These are phyloP conservation scores for Tulasnella sp. DNA, from an alignment of 768 basidiomycete species.

Conservation along the genomic window DNA sequence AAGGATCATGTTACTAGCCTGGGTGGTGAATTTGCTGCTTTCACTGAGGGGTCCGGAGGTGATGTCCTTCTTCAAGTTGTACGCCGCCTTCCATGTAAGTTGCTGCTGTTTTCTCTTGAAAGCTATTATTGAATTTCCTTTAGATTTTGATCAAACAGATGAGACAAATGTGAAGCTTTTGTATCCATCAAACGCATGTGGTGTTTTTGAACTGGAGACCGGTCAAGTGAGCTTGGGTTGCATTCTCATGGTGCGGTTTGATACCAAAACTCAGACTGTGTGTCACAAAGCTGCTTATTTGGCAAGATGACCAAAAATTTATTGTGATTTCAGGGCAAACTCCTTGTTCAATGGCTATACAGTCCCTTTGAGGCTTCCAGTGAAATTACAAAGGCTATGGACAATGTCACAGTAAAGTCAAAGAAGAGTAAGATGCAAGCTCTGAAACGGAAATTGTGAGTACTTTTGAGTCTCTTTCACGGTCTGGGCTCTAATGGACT, in stretches of 20 bases:
- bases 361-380: neutral
- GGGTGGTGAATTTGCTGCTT: neutral
- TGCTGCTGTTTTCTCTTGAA: neutral
- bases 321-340: neutral
- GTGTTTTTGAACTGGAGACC: neutral
- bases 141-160: neutral
- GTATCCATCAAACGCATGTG: neutral
- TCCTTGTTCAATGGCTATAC: neutral
- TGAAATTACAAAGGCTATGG: neutral
- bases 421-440: neutral
- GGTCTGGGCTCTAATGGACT: too few species aligned
- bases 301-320: neutral
- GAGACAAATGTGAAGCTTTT: neutral
- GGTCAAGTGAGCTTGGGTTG: neutral
- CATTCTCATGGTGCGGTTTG: neutral
- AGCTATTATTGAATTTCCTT: neutral
- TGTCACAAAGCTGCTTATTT: neutral
- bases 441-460: neutral
- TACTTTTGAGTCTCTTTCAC: neutral
- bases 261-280: neutral
- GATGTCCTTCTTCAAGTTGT: neutral
- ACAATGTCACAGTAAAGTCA: neutral
- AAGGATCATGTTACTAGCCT: neutral
- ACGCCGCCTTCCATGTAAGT: neutral
- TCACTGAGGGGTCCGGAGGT: neutral